Evolutionary conservation across 2,329 filamentous ascomycete genomes (phyloP).

Genomic region (Trichoderma arundinaceum): DNA sequence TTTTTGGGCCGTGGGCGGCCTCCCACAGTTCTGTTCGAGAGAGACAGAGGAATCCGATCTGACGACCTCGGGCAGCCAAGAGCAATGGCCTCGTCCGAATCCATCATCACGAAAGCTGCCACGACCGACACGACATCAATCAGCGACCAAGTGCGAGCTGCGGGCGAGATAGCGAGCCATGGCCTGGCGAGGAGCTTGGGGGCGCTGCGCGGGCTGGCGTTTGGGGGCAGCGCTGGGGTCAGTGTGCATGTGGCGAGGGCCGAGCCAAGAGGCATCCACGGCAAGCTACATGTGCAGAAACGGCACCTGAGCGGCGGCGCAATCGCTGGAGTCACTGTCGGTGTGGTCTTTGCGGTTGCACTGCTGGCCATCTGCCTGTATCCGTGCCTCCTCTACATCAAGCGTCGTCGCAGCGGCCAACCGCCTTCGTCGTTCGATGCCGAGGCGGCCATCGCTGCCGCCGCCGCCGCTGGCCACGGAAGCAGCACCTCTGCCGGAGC

Average conservation of each 20-base stretch:
- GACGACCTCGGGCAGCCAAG: constrained; percentile 13
- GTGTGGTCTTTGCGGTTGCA: constrained; percentile 43
- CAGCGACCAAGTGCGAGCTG: not conserved
- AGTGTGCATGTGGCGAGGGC: not conserved
- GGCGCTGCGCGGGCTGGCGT: constrained; percentile 13
- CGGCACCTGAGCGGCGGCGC: constrained; percentile 44
- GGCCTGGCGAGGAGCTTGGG: constrained; percentile 34
- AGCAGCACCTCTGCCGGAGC: constrained; percentile 30
- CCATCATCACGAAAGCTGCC: constrained; percentile 5
- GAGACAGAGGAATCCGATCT: not conserved
- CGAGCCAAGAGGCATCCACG: not conserved
- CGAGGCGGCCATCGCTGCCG: constrained; percentile 41
- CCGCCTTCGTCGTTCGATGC: constrained; percentile 38
- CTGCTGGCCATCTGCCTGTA: constrained; percentile 49
- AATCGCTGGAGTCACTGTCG: constrained; percentile 48
- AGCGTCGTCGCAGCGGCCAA: constrained; percentile 38
- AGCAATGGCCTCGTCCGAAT: constrained; percentile 23
- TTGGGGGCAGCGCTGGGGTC: not conserved
- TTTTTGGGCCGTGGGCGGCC: constrained; percentile 29
- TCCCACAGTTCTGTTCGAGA: constrained; percentile 21
- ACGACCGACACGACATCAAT: constrained; percentile 4
- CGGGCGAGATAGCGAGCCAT: constrained; percentile 21
- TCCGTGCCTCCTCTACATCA: constrained; percentile 47
- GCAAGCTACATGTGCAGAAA: constrained; percentile 30
- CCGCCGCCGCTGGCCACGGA: constrained; percentile 17